phyloP scores from a whole-genome alignment of 768 basidiomycete species.

The Leccinum disarticulatum region DNA sequence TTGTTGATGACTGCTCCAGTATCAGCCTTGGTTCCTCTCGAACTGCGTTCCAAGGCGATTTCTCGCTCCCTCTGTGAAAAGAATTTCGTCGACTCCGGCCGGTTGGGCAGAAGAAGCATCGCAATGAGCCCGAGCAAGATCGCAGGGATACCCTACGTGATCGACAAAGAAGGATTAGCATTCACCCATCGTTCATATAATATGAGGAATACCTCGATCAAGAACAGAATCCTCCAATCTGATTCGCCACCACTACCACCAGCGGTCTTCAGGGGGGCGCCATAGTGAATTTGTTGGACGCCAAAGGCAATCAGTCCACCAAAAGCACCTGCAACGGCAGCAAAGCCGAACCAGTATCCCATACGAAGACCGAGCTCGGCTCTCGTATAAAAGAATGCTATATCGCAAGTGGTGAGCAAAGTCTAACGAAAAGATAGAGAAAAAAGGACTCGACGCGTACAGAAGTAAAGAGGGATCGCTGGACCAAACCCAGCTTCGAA shows the following conservation, averaged over 20 bases:
- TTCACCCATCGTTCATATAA: background rate
- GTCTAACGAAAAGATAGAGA: background rate
- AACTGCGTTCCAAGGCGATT: constrained; percentile 67
- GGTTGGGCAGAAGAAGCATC: constrained; percentile 59
- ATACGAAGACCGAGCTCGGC: constrained; percentile 71
- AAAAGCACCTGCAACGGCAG: constrained; percentile 82
- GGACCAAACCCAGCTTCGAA: constrained; percentile 82
- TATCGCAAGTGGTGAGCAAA: background rate
- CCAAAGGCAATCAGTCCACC: constrained; percentile 85
- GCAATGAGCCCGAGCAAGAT: constrained; percentile 60
- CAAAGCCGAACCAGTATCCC: constrained; percentile 84
- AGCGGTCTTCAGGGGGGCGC: constrained; percentile 20
- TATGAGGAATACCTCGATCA: constrained; percentile 55
- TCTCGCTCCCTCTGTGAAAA: constrained; percentile 52
- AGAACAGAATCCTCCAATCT: constrained; percentile 51
- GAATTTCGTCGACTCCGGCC: constrained; percentile 67
- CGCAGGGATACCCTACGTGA: constrained; percentile 60
- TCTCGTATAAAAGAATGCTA: constrained; percentile 81
- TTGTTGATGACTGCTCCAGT: constrained; percentile 62
- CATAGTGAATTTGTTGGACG: constrained; percentile 62
- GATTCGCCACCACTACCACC: constrained; percentile 31
- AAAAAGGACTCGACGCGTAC: constrained; percentile 39
- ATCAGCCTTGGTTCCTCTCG: constrained; percentile 65
- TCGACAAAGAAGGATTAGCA: background rate
- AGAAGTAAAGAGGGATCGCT: constrained; percentile 75